Evolutionary conservation across 2,329 filamentous ascomycete species (phyloP).

Genomic region (Fusarium cicatricum): DNA sequence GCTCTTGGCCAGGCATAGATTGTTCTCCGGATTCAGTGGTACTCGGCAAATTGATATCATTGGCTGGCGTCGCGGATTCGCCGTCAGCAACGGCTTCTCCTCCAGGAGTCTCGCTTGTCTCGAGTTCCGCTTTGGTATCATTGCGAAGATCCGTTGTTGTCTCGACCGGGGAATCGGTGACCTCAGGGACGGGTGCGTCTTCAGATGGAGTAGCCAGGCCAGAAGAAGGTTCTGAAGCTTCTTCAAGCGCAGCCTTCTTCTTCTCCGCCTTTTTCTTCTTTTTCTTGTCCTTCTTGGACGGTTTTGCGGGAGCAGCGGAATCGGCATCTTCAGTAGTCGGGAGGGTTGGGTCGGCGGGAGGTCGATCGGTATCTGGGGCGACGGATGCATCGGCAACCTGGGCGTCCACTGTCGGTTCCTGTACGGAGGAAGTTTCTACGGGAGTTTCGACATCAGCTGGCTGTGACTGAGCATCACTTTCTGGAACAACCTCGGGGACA

Average conservation of each 20-base stretch:
- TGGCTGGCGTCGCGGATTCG: constrained; percentile 14
- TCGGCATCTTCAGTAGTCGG: constrained; percentile 35
- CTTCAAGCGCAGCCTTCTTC: constrained; percentile 41
- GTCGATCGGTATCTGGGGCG: constrained; percentile 17
- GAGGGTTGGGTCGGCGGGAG: constrained; percentile 17
- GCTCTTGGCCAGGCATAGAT: constrained; percentile 34
- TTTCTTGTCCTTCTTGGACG: constrained; percentile 49
- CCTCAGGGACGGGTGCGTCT: constrained; percentile 20
- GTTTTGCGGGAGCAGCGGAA: constrained; percentile 32
- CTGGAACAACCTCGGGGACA: constrained; percentile 25
- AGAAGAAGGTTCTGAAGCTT: constrained; percentile 28
- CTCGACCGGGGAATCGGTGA: constrained; percentile 17
- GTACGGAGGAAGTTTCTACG: constrained; percentile 29
- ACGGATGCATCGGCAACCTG: constrained; percentile 22
- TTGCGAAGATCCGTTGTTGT: constrained; percentile 18
- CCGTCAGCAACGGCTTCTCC: constrained; percentile 10
- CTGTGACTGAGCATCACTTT: constrained; percentile 37
- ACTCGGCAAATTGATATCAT: constrained; percentile 27
- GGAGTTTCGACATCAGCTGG: constrained; percentile 38
- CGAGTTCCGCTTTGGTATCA: constrained; percentile 23
- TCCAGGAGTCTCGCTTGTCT: constrained; percentile 19
- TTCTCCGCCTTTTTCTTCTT: constrained; percentile 43
- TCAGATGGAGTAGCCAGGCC: constrained; percentile 23
- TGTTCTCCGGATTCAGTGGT: constrained; percentile 31
- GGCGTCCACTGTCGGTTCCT: constrained; percentile 29